Evolutionary conservation across 129 eudicot genomes (phyloP), one percentile per base, ranked within the genome.

Genomic region (Tanacetum coccineum): DNA sequence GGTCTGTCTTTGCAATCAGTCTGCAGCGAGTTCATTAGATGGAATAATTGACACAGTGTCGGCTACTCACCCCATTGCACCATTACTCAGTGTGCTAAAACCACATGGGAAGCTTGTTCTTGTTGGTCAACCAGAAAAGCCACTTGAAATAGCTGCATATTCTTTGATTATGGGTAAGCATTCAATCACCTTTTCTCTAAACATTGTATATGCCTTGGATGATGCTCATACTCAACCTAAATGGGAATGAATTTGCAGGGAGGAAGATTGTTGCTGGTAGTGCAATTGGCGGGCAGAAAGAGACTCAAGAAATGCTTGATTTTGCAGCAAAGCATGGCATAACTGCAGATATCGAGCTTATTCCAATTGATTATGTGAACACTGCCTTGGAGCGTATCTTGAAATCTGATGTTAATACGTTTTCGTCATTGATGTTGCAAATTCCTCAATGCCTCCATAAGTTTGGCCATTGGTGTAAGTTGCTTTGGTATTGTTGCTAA

Each of bases 31-130:
- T 13, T 55, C 85, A 0, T 20, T 85, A 70, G 87, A 85, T 67
- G 87, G 91, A 10, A 85, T 85, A 11, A 74, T 85, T 53, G 91
- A 85, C 58, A 81, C 87, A 0, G 87, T 85, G 17, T 81, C 91
- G 44, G 87, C 83, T 0, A 36, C 45, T 30, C 91, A 85, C 71
- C 72, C 87, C 0, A 51, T 85, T 70, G 59, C 72, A 5, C 85
- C 91, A 9, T 64, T 85, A 36, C 26, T 82, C 13, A 59, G 52
- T 59, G 78, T 75, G 58, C 66, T 85, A 28, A 85, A 81, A 77
- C 51, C 81, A 3, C 72, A 82, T 25, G 87, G 87, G 66, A 79
- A 81, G 71, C 84, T 85, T 70, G 59, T 85, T 39, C 44, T 79
- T 73, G 87, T 85, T 40, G 91, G 91, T 62, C 74, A 40, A 62